Evolutionary conservation across 805 yeast genomes (phyloP), one percentile per base, ranked within the genome.

Genomic region (Starmerella bombi): DNA sequence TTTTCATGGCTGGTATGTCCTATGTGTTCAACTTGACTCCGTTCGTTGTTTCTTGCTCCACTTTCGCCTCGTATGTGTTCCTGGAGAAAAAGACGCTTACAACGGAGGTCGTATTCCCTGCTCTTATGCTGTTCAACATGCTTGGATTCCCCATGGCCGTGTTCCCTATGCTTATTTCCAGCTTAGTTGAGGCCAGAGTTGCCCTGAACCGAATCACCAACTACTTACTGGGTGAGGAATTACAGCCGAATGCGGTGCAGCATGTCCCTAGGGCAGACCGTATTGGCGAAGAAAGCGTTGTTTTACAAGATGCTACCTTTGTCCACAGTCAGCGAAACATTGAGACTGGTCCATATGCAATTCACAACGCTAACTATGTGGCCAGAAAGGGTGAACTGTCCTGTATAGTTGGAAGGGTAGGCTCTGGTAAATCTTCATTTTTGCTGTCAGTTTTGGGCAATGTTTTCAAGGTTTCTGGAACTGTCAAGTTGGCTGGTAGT

Each of bases 21-120:
- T 91, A 88, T 68, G 72, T 82, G 40, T 91, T 93, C 76, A 77
- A 72, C 42, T 69, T 82, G 51, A 81, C 94, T 27, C 97, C 99
- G 21, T 81, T 80, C 54, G 63, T 88, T 49, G 96, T 93, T 23
- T 77, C 93, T 36, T 79, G 93, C 57, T 72, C 82, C 1, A 86
- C 97, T 0, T 91, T 91, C 66, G 94, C 80, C 3, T 67, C 78
- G 14, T 93, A 78, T 57, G 77, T 80, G 19, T 66, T 70, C 40
- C 60, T 74, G 27, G 70, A 75, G 41, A 71, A 70, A 44, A 65
- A 60, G 37, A 85, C 93, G 25, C 70, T 91, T 55, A 71, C 88
- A 1, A 80, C 96, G 1, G 97, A 91, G 51, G 69, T 86, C 47
- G 95, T 91, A 5, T 75, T 75, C 64, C 79, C 78, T 1, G 72